Percentiles rank a stretch among this genome's conserved stretches.
Conservation (phyloP, 495 filamentous ascomycete species). For the Hypoxylon crocopeplum region DNA sequence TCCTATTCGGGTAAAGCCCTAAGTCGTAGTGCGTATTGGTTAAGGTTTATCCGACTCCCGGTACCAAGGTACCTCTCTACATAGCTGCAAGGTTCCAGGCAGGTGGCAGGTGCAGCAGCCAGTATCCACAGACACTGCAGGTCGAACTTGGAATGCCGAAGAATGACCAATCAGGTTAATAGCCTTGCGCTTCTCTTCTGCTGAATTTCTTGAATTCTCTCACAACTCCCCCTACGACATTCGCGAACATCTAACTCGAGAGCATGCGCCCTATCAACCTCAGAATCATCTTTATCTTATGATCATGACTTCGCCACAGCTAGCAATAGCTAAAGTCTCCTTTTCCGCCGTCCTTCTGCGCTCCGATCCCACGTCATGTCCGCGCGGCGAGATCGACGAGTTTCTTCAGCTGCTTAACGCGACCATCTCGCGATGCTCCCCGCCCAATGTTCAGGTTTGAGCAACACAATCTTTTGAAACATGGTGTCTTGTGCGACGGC, state of each 20-base stretch:
- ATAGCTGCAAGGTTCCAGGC: no score
- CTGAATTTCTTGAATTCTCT: conserved; percentile 4
- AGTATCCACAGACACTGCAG: background rate
- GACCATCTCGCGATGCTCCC: conserved; percentile 75
- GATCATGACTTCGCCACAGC: conserved; percentile 73
- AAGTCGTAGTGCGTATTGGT: no score
- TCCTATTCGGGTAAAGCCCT: no score
- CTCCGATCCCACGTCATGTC: conserved; percentile 73
- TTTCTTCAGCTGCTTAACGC: conserved; percentile 74
- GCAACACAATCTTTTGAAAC: conserved; percentile 60
- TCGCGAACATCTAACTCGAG: conserved; percentile 5
- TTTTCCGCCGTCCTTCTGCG: conserved; percentile 77
- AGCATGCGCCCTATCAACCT: conserved; percentile 12
- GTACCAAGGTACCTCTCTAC: no score
- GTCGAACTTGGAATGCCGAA: background rate
- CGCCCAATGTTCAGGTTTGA: conserved; percentile 96
- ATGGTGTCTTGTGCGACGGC: conserved; percentile 59
- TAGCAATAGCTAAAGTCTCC: conserved; percentile 82
- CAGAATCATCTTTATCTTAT: background rate
- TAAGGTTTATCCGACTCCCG: no score
- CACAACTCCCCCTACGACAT: no score
- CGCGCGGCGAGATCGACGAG: conserved; percentile 72
- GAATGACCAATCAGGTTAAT: conserved; percentile 21
- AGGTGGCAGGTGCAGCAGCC: no score
- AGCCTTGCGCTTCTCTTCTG: conserved; percentile 10